These are phyloP conservation scores for Arabidopsis suecica DNA, from an alignment of 345 rosid genomes.

Conservation along the genomic window DNA sequence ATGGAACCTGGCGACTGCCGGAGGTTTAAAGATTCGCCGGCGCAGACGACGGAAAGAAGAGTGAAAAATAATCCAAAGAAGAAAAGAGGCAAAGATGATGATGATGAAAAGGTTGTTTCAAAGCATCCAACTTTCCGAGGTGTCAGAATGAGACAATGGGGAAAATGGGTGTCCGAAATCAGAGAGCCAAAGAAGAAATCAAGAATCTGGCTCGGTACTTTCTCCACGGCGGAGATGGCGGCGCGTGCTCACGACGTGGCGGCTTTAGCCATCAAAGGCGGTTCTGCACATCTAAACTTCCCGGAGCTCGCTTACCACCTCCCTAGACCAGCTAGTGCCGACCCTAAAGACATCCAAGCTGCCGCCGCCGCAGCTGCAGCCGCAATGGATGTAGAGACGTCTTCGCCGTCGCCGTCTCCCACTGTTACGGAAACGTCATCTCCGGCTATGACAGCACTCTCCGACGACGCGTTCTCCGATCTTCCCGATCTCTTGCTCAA, in stretches of 20 bases:
- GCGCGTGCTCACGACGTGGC: conserved; percentile 99
- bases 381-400: conserved; percentile 31
- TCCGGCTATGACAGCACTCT: conserved; percentile 26
- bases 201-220: conserved; percentile 97
- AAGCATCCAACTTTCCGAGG: conserved; percentile 80
- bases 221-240: conserved; percentile 91
- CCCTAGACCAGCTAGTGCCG: conserved; percentile 74
- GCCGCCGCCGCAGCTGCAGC: conserved; percentile 87
- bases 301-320: conserved; percentile 74
- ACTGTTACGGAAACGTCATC: conserved; percentile 34
- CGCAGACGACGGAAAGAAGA: conserved; percentile 19
- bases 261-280: conserved; percentile 80
- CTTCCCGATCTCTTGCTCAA: conserved; percentile 70
- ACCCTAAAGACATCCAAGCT: conserved; percentile 88
- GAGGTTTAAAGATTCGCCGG: conserved; percentile 17
- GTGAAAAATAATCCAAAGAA: conserved; percentile 10
- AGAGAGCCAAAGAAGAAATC: conserved; percentile 90
- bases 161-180: conserved; percentile 98
- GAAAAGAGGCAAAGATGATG: conserved; percentile 35
- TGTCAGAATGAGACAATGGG: conserved; percentile 95
- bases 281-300: conserved; percentile 84
- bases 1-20: conserved; percentile 36
- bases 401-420: conserved; percentile 23
- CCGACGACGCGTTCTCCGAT: conserved; percentile 68
- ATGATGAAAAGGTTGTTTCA: conserved; percentile 34